Evolutionary conservation across 768 basidiomycete genomes (phyloP), one percentile per base, ranked within the genome.

Genomic region (Hebeloma cylindrosporum): DNA sequence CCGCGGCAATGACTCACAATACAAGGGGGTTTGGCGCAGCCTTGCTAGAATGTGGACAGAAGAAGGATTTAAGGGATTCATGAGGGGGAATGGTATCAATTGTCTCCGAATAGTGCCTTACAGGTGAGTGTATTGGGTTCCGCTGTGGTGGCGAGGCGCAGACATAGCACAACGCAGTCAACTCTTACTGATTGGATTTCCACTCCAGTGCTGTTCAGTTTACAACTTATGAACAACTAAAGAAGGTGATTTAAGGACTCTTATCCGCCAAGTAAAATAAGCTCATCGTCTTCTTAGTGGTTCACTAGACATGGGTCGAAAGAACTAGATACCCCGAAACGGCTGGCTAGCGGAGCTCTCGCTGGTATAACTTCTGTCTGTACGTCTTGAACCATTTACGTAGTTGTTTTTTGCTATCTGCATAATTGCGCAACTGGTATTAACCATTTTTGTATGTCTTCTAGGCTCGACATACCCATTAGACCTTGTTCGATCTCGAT

Each of bases 361-460:
- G 95, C 95, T 38, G 95, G 95, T 20, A 89, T 98, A 51, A 88
- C 89, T 7, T 93, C 92, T 48, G 95, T 99, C 51, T 89, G 93
- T 93, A 59, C 60, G 88, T 79, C 23, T 40, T 43, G 27, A 21
- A 20, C 14, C 17, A 28, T 27, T 29, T 35, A 14, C 43, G 27
- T 28, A 41, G 17, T 29, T 11, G n/a, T n/a, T n/a, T n/a, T 27
- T 29, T 9, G 13, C 35, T 14, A 26, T 31, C 21, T 23, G 38
- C 41, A 39, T 43, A 25, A 16, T 20, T 39, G 5, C 36, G 30
- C 20, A 32, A 37, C 29, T 25, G 40, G 29, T 41, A 21, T 31
- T 20, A 13, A 23, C 17, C 22, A 33, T 36, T 27, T 20, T 7
- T 37, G 13, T 9, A 39, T 26, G 18, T 43, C 17, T 20, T 40